Base-by-base conservation (phyloP, 2,329 filamentous ascomycete species). In the Hypoxylon rubiginosum region DNA sequence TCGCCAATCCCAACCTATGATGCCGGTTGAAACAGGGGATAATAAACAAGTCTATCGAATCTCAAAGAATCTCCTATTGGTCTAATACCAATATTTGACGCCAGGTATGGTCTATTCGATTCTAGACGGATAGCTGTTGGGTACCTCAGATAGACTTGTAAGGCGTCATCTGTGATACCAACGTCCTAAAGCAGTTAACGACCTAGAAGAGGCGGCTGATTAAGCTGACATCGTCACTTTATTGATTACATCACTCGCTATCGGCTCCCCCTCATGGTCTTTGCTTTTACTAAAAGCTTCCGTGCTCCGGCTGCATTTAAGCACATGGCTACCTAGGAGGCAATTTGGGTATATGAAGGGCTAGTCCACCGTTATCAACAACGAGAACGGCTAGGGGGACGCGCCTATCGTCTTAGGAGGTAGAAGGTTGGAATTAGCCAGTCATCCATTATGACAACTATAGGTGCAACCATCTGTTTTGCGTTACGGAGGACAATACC, bases 1-100 rank as follows among this genome's bases (percentile, higher is more conserved):
- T 21, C 32, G 36, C 59, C 59, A 66, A 66, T 52, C 36, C 17
- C 8, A 46, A 19, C 39, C 13, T 9, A 21, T 9, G n/a, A 10
- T 50, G 17, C 7, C 11, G 30, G 28, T 30, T 21, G 43, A 41
- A 46, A 56, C 39, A 5, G 21, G 46, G 36, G 19, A 15, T 26
- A 26, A 10, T 8, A 24, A 57, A 57, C 28, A 30, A 52, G 46
- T 30, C 49, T 46, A 56, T 17, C 5, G 8, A 30, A 45, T 17
- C 9, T 13, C 58, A 17, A 8, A 46, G 19, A 3, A 39, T 24
- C n/a, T 1, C 4, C 21, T 9, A 45, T 9, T 19, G 41, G 41
- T 7, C 13, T 2, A 21, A 36, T 15, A 34, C 11, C 34, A 36
- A 36, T 15, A 36, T 15, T 15, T 36, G 11, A 15, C 34, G 6